phyloP scores from a whole-genome alignment of 106 monocot genomes.

The Amphibolis antarctica region DNA sequence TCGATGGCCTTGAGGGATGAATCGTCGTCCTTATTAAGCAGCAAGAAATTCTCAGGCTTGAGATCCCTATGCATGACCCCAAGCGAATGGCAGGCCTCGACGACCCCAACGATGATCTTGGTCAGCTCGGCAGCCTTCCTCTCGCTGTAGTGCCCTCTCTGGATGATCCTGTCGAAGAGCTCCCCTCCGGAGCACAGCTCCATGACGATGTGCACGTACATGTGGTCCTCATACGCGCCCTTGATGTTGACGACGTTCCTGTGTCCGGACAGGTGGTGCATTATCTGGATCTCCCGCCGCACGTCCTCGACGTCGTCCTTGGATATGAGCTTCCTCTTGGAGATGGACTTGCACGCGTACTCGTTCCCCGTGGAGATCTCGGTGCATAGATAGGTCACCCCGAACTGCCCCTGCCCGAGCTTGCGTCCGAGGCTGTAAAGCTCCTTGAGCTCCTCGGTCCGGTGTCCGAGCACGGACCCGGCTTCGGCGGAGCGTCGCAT shows the following conservation, averaged over 20 bases:
- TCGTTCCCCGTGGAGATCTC: constrained; percentile 18
- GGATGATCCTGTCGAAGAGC: constrained; percentile 18
- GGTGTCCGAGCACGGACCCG: constrained; percentile 14
- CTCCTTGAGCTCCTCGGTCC: constrained; percentile 9
- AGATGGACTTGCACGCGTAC: constrained; percentile 28
- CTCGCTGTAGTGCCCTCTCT: constrained; percentile 23
- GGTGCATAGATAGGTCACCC: constrained; percentile 20
- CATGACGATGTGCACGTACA: constrained; percentile 22
- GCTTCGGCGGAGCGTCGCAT: constrained; percentile 13
- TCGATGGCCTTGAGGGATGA: constrained; percentile 22
- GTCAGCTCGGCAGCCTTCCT: constrained; percentile 19
- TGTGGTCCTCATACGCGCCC: constrained; percentile 14
- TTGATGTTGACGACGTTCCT: constrained; percentile 17
- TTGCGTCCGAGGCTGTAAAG: constrained; percentile 15
- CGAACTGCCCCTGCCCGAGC: constrained; percentile 24
- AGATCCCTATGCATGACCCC: constrained; percentile 24
- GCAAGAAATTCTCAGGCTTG: constrained; percentile 26
- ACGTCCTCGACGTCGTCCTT: constrained; percentile 18
- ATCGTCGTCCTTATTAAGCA: constrained; percentile 18
- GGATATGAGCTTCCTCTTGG: constrained; percentile 16
- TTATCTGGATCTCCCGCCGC: constrained; percentile 19
- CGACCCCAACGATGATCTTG: constrained; percentile 17
- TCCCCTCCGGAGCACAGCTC: constrained; percentile 21
- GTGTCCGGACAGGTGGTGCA: constrained; percentile 22
- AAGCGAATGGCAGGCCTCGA: constrained; percentile 21